Evolutionary conservation across 2,329 filamentous ascomycete genomes (phyloP).

Genomic region (Colletotrichum liriopes): DNA sequence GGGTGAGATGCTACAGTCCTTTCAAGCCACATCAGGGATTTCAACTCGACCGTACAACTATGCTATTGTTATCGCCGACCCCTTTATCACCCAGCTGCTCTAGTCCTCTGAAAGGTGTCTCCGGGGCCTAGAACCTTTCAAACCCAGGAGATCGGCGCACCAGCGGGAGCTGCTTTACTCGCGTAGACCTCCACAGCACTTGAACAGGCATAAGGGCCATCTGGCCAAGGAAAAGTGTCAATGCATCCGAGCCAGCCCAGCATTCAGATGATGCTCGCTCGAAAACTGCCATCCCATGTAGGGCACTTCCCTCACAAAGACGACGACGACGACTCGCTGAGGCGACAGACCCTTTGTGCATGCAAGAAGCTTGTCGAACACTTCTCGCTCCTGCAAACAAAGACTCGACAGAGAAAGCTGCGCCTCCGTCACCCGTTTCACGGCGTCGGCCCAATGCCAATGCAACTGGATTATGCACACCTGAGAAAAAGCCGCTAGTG

Average conservation of each 20-base stretch:
- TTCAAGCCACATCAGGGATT: neutral
- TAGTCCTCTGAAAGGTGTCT: neutral
- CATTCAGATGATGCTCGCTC: neutral
- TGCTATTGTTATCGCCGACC: conserved; percentile 8
- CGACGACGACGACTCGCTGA: neutral
- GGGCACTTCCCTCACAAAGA: neutral
- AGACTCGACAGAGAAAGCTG: conserved; percentile 20
- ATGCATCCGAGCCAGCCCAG: conserved; percentile 17
- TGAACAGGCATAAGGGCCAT: neutral
- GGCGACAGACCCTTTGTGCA: conserved; percentile 8
- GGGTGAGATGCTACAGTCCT: neutral
- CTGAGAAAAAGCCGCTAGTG: conserved; percentile 27
- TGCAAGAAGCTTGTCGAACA: conserved; percentile 1
- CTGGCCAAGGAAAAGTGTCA: neutral
- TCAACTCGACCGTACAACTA: neutral
- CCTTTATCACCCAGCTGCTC: neutral
- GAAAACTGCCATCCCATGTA: conserved; percentile 5
- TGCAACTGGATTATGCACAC: conserved; percentile 21
- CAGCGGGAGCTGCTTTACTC: neutral
- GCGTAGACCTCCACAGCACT: neutral
- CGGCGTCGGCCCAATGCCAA: conserved; percentile 21
- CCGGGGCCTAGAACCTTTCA: neutral
- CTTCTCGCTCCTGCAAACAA: neutral
- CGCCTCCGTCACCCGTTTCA: conserved; percentile 34
- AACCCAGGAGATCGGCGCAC: neutral